Percentiles rank a stretch among this genome's conserved stretches.
phyloP scores from a whole-genome alignment of 2,329 filamentous ascomycete genomes.

The Dactylella cylindrospora region DNA sequence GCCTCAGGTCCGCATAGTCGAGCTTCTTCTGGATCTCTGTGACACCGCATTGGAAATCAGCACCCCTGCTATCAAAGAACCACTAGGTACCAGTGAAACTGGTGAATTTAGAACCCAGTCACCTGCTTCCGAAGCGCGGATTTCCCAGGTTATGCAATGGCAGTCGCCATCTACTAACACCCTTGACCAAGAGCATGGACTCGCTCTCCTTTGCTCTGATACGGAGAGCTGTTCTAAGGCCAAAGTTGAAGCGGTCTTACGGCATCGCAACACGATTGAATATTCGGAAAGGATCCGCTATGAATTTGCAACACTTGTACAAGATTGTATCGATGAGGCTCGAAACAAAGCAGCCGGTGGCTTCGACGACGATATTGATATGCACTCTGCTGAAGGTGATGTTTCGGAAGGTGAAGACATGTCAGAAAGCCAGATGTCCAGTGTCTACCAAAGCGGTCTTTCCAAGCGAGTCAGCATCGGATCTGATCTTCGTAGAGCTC shows the following conservation, averaged over 20 bases:
- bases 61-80: conserved; percentile 88
- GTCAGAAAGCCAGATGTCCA: conserved; percentile 41
- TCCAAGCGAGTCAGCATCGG: conserved; percentile 47
- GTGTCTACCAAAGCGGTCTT: conserved; percentile 33
- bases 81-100: conserved; percentile 62
- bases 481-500: conserved; percentile 50
- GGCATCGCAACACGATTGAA: conserved; percentile 88
- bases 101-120: conserved; percentile 90
- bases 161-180: conserved; percentile 90
- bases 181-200: conserved; percentile 86
- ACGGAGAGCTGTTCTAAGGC: conserved; percentile 79
- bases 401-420: conserved; percentile 40
- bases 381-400: conserved; percentile 48
- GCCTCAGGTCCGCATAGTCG: conserved; percentile 88
- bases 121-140: conserved; percentile 90
- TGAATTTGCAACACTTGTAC: conserved; percentile 87
- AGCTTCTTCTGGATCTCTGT: conserved; percentile 89
- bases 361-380: conserved; percentile 49
- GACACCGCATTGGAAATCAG: conserved; percentile 95
- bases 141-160: conserved; percentile 94
- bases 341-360: conserved; percentile 78
- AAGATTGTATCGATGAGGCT: conserved; percentile 92
- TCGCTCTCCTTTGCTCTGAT: conserved; percentile 83
- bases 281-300: conserved; percentile 94
- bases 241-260: conserved; percentile 90